Percentiles rank a stretch among this genome's conserved stretches.
phyloP scores from a whole-genome alignment of 1,284 basidiomycete genomes.

The Farysia itapuensis region DNA sequence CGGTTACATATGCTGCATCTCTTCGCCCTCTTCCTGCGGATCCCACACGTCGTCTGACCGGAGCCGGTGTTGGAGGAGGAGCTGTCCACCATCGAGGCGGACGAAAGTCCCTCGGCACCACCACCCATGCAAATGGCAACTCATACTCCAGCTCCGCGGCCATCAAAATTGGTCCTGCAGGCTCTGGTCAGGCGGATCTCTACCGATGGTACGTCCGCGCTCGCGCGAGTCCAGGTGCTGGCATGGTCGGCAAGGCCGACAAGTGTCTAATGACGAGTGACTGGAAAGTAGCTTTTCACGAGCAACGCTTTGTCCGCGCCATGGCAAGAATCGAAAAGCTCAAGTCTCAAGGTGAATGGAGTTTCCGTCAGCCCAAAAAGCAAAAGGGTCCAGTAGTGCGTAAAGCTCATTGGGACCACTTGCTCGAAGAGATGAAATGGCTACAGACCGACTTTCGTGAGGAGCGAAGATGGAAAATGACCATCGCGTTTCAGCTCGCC shows the following conservation, averaged over 20 bases:
- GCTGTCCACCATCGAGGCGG: conserved; percentile 51
- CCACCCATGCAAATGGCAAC: conserved; percentile 18
- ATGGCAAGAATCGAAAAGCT: conserved; percentile 83
- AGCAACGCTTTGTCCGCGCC: conserved; percentile 66
- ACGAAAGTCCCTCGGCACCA: conserved; percentile 22
- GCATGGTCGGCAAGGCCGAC: conserved; percentile 58
- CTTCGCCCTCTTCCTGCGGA: conserved; percentile 56
- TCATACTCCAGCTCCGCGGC: conserved; percentile 31
- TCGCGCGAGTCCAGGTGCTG: conserved; percentile 49
- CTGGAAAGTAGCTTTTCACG: conserved; percentile 57
- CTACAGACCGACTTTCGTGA: conserved; percentile 92
- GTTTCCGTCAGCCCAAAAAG: conserved; percentile 92
- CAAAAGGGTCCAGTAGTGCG: conserved; percentile 76
- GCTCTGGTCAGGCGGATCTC: conserved; percentile 45
- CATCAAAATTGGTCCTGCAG: conserved; percentile 40
- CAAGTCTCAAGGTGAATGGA: conserved; percentile 82
- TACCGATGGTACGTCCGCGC: conserved; percentile 55
- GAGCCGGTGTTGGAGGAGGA: conserved; percentile 50
- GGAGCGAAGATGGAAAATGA: conserved; percentile 89
- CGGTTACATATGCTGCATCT: conserved; percentile 56
- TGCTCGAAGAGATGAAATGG: conserved; percentile 99
- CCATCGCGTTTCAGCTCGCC: conserved; percentile 81
- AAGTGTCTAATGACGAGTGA: conserved; percentile 57
- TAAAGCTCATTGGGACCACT: conserved; percentile 93
- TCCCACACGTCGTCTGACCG: conserved; percentile 52